A percentile compares a stretch with the other conserved stretches of the same genome.
Conservation (phyloP, 305 asterid species). For the Petunia hybrid region DNA sequence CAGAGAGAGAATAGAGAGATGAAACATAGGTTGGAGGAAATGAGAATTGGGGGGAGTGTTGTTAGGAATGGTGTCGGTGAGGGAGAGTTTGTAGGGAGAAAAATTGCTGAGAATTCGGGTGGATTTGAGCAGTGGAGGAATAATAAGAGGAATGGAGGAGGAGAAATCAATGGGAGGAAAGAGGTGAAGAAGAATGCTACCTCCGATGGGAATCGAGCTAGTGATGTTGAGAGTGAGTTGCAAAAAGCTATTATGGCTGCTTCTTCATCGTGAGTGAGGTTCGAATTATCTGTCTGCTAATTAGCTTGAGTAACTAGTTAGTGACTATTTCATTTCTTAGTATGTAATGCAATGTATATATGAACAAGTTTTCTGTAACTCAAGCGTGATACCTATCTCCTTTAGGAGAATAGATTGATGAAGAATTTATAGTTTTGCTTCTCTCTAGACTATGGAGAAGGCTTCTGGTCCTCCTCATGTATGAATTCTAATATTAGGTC, state of each 20-base stretch:
- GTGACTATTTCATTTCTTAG: not conserved
- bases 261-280: conserved; percentile 49
- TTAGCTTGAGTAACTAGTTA: conserved; percentile 24
- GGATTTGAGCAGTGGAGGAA: conserved; percentile 71
- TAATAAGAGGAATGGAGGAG: conserved; percentile 52
- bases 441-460: not conserved
- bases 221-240: conserved; percentile 82
- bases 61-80: conserved; percentile 34
- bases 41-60: conserved; percentile 45
- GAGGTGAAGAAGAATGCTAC: conserved; percentile 55
- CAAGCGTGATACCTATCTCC: conserved; percentile 9
- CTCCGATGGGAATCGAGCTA: conserved; percentile 34
- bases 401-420: conserved; percentile 24
- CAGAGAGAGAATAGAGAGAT: conserved; percentile 68
- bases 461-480: conserved; percentile 21
- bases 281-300: conserved; percentile 27
- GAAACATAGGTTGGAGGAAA: conserved; percentile 65
- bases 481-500: not conserved
- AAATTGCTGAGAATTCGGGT: conserved; percentile 45
- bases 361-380: conserved; percentile 31
- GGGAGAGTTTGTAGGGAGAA: conserved; percentile 41
- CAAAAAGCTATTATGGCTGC: conserved; percentile 83
- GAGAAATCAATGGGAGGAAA: conserved; percentile 40
- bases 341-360: conserved; percentile 22
- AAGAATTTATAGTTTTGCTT: conserved; percentile 17